Conservation (phyloP, 257 asterid species). For the Penstemon barbatus region DNA sequence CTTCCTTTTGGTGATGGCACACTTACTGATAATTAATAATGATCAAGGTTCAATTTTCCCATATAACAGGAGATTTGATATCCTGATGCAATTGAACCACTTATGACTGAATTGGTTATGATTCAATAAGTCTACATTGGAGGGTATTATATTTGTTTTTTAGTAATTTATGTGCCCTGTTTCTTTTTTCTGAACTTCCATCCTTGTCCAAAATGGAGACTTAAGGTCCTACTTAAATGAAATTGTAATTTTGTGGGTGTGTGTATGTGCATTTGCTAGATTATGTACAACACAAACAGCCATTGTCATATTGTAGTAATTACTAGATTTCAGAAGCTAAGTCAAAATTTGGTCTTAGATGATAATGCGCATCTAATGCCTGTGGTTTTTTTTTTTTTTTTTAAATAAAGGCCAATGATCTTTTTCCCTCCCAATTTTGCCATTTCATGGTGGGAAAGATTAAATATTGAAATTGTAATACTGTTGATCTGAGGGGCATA, state of each 20-base stretch:
- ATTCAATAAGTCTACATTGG: background rate
- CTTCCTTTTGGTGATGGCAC: background rate
- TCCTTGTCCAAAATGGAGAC: background rate
- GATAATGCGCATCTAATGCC: background rate
- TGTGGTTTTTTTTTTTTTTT: constrained; percentile 3
- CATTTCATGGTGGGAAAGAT: constrained; percentile 17
- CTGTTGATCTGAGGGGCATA: constrained; percentile 10
- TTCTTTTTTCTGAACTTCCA: background rate
- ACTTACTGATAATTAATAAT: background rate
- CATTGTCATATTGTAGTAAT: background rate
- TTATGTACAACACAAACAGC: background rate
- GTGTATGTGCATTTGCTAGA: background rate
- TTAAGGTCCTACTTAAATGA: background rate
- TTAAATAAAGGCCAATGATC: background rate
- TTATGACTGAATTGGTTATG: background rate
- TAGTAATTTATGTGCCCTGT: background rate
- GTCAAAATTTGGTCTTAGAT: background rate
- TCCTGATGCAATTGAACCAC: background rate
- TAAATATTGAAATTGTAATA: constrained; percentile 17
- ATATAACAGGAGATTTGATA: background rate
- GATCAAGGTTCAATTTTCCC: background rate
- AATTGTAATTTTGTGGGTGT: background rate
- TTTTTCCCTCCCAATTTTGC: constrained; percentile 17
- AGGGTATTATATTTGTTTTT: background rate
- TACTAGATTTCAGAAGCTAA: background rate